Evolutionary conservation across 371 early-diverging fungal genomes (phyloP).

Genomic region (Caulochytrium protostelioides): DNA sequence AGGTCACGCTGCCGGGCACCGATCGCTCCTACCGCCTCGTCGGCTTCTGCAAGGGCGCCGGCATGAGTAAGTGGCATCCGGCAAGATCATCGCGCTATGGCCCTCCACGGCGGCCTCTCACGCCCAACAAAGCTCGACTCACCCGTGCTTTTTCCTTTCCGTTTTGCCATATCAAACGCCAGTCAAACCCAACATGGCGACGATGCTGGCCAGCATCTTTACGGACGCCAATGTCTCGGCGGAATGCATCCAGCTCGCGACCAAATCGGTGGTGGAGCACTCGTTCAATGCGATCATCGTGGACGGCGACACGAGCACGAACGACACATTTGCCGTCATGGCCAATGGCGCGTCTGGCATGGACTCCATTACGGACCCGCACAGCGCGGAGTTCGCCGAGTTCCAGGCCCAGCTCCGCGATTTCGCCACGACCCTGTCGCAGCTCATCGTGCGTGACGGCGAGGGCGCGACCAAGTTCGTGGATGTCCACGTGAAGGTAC

Average conservation of each 20-base stretch:
- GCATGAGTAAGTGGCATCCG: constrained; percentile 54
- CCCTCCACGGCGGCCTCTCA: not conserved
- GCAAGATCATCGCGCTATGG: not conserved
- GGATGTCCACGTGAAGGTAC: constrained; percentile 59
- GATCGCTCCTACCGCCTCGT: constrained; percentile 39
- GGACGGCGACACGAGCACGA: constrained; percentile 91
- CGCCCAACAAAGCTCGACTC: too few species aligned
- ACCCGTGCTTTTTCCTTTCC: too few species aligned
- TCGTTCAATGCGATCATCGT: constrained; percentile 84
- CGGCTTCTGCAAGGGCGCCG: constrained; percentile 86
- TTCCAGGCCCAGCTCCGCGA: constrained; percentile 51
- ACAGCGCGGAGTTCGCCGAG: constrained; percentile 27
- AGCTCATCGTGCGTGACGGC: constrained; percentile 76
- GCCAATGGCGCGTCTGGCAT: constrained; percentile 55
- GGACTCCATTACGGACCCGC: constrained; percentile 17
- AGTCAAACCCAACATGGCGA: constrained; percentile 69
- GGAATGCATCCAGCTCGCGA: constrained; percentile 38
- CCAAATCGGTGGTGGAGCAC: constrained; percentile 57
- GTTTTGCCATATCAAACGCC: constrained; percentile 10
- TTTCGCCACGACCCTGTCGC: constrained; percentile 61
- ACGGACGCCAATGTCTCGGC: constrained; percentile 58
- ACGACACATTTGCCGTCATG: constrained; percentile 70
- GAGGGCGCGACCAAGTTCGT: constrained; percentile 94
- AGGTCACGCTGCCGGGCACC: constrained; percentile 22
- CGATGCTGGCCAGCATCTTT: constrained; percentile 60